Percentiles rank a stretch among this genome's conserved stretches.
phyloP scores from a whole-genome alignment of 1,284 basidiomycete species.

The Fomitopsis pinicola region DNA sequence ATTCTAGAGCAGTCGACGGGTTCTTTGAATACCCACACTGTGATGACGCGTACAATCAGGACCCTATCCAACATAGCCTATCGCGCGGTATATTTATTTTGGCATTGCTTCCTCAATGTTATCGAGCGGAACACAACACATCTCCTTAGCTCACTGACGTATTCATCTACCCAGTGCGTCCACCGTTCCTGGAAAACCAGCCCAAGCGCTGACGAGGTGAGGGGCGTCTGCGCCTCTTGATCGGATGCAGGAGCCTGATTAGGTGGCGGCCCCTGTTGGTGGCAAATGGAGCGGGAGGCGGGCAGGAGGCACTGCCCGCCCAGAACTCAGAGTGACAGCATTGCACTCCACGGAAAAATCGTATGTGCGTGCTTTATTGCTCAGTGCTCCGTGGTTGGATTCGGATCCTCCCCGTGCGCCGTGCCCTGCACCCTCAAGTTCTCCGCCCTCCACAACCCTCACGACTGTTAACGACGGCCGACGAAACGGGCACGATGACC shows the following conservation, averaged over 20 bases:
- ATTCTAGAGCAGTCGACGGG: too few relatives aligned
- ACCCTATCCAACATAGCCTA: not conserved
- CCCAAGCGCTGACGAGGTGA: not conserved
- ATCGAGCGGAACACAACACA: not conserved
- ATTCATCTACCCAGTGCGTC: not conserved
- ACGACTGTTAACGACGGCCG: not conserved
- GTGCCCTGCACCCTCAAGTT: not conserved
- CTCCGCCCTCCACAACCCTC: not conserved
- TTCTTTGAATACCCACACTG: too few relatives aligned
- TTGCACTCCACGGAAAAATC: not conserved
- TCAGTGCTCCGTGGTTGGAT: not conserved
- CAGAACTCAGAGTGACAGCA: not conserved
- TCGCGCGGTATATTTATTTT: not conserved
- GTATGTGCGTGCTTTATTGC: not conserved
- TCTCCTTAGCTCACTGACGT: not conserved
- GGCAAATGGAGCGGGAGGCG: not conserved
- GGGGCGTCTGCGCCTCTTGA: not conserved
- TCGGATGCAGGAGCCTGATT: not conserved
- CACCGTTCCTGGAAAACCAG: not conserved
- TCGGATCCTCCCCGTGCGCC: not conserved
- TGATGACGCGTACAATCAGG: not conserved
- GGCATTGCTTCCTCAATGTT: not conserved
- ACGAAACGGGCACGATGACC: not conserved
- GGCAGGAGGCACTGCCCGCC: not conserved
- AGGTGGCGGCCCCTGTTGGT: not conserved